phyloP scores from a whole-genome alignment of 2,329 filamentous ascomycete species.

The Akanthomyces lecanii region DNA sequence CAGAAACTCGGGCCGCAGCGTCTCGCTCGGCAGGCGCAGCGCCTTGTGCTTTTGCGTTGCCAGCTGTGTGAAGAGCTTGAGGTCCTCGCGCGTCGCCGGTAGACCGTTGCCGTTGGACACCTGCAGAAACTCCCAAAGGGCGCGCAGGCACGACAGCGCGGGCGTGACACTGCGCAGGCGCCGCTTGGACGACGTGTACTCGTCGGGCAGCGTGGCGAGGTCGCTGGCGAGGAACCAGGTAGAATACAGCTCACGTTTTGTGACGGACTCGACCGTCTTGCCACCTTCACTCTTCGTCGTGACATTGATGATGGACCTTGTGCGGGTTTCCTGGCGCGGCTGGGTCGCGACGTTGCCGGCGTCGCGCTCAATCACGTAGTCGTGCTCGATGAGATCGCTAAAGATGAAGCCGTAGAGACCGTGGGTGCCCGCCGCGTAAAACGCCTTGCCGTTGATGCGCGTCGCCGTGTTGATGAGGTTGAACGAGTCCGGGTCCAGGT shows the following conservation, averaged over 20 bases:
- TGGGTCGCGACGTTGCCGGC: conserved; percentile 68
- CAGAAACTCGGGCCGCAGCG: conserved; percentile 66
- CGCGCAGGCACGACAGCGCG: conserved; percentile 78
- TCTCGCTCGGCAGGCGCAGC: conserved; percentile 64
- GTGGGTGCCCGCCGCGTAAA: conserved; percentile 84
- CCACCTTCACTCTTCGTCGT: conserved; percentile 63
- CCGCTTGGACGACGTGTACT: conserved; percentile 63
- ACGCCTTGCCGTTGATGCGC: conserved; percentile 70
- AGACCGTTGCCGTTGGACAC: conserved; percentile 40
- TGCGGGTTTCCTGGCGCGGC: conserved; percentile 65
- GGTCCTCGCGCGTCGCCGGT: conserved; percentile 59
- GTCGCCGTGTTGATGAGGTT: conserved; percentile 82
- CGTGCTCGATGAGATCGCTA: conserved; percentile 83
- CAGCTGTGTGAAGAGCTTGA: conserved; percentile 71
- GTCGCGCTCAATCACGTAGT: conserved; percentile 83
- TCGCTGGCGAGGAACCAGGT: conserved; percentile 81
- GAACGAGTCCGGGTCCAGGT: conserved; percentile 71
- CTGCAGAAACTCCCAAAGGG: conserved; percentile 77
- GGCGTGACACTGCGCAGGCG: conserved; percentile 75
- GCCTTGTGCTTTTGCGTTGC: conserved; percentile 75
- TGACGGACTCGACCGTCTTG: conserved; percentile 78
- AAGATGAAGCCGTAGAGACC: conserved; percentile 96
- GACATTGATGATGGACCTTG: conserved; percentile 69
- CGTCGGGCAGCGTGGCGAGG: conserved; percentile 64
- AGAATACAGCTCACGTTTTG: conserved; percentile 86